A percentile compares a stretch with the other conserved stretches of the same genome.
These are phyloP conservation scores for Tetradesmus obliquus DNA, from an alignment of 139 green algal genomes.

Conservation along the genomic window DNA sequence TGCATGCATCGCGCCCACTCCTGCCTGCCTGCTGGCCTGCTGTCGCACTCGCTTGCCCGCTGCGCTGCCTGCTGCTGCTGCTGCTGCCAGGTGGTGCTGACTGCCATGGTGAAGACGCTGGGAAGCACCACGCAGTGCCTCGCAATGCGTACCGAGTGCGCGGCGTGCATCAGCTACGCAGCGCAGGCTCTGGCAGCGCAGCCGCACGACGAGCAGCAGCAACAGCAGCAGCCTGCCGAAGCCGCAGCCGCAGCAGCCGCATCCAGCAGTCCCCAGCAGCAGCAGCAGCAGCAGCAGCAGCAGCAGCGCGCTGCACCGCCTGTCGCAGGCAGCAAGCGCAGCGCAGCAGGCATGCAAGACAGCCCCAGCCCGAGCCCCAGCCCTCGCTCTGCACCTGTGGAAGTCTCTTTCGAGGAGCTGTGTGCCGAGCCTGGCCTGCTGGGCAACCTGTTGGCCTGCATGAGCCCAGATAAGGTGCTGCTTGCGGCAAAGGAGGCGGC, in stretches of 20 bases:
- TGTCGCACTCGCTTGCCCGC: not conserved
- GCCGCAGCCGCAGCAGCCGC: not conserved
- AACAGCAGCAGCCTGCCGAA: not conserved
- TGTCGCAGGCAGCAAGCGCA: not conserved
- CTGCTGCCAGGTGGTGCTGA: constrained; percentile 27
- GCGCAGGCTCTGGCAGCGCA: not conserved
- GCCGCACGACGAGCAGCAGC: not conserved
- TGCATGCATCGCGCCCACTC: too few species aligned
- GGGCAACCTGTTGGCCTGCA: constrained; percentile 26
- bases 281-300: not conserved
- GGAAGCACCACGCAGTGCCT: constrained; percentile 22
- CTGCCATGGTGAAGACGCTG: constrained; percentile 46
- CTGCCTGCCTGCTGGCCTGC: too few species aligned
- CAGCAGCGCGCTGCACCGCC: not conserved
- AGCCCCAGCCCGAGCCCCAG: constrained; percentile 11
- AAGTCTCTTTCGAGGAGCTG: constrained; percentile 30
- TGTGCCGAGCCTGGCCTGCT: constrained; percentile 36
- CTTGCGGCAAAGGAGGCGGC: not conserved
- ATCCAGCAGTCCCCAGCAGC: not conserved
- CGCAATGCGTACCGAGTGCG: constrained; percentile 32
- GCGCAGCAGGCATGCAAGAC: not conserved
- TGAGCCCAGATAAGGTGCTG: constrained; percentile 15
- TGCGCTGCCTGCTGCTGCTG: constrained; percentile 8
- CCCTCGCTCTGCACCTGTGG: constrained; percentile 16
- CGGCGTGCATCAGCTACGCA: constrained; percentile 23